Evolutionary conservation across 2,329 filamentous ascomycete genomes (phyloP).

Genomic region (Fusarium humuli): DNA sequence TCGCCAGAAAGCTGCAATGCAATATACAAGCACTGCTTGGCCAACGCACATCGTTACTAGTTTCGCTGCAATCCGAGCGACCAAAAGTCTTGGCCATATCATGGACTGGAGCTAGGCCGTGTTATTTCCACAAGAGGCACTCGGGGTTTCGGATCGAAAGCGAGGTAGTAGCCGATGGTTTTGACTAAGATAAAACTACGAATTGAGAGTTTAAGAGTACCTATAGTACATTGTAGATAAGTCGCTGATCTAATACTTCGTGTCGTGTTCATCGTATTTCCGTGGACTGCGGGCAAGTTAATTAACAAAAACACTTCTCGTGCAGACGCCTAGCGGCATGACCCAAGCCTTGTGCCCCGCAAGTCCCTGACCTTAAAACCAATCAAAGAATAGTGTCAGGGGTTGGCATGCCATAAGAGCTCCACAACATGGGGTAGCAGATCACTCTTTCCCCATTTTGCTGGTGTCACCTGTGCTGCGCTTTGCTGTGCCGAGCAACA

Average conservation of each 20-base stretch:
- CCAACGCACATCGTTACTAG: conserved; percentile 23
- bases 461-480: conserved; percentile 32
- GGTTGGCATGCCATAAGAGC: conserved; percentile 17
- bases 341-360: conserved; percentile 31
- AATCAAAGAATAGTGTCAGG: conserved; percentile 8
- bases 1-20: background rate
- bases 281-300: background rate
- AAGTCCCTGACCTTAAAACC: background rate
- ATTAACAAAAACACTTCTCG: conserved; percentile 1
- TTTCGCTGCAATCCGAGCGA: conserved; percentile 19
- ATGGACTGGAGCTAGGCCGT: conserved; percentile 13
- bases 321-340: conserved; percentile 21
- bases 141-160: background rate
- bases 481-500: conserved; percentile 2
- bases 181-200: background rate
- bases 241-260: background rate
- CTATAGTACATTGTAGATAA: background rate
- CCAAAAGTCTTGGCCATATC: conserved; percentile 34
- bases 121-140: conserved; percentile 8
- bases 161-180: background rate
- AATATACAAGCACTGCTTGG: conserved; percentile 17
- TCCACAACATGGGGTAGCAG: conserved; percentile 25
- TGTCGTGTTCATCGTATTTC: conserved; percentile 32
- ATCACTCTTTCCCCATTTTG: conserved; percentile 35
- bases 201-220: background rate